phyloP scores from a whole-genome alignment of 208 protist species.

The Trypanosoma avium region DNA sequence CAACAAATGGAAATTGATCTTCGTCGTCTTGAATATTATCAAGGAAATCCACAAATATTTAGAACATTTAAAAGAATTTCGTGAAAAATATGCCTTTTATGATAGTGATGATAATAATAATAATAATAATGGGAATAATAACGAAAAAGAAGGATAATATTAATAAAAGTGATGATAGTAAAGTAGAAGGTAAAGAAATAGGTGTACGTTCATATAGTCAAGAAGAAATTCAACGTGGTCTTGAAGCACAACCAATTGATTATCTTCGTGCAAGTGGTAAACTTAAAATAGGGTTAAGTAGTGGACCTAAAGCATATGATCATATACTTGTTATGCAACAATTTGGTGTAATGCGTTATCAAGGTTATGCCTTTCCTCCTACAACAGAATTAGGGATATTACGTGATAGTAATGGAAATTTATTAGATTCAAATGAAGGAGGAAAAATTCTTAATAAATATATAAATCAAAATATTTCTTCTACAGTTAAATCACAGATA shows the following conservation, averaged over 20 bases:
- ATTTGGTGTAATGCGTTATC: constrained; percentile 73
- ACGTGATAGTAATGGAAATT: constrained; percentile 32
- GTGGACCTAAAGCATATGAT: constrained; percentile 73
- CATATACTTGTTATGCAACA: constrained; percentile 81
- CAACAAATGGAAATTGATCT: constrained; percentile 71
- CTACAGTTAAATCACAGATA: constrained; percentile 22
- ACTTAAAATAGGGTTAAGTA: constrained; percentile 58
- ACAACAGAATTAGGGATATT: constrained; percentile 75
- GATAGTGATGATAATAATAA: too few species aligned
- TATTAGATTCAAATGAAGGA: constrained; percentile 2
- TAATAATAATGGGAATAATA: neutral
- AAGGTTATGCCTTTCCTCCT: constrained; percentile 87
- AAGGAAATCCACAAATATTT: constrained; percentile 72
- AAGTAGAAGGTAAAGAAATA: neutral
- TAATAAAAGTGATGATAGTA: neutral
- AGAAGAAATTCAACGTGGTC: constrained; percentile 57
- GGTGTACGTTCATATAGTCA: constrained; percentile 39
- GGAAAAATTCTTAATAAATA: neutral
- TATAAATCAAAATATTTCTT: constrained; percentile 3
- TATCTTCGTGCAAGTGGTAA: constrained; percentile 61
- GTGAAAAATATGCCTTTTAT: constrained; percentile 61
- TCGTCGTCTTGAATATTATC: constrained; percentile 84
- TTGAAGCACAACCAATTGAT: constrained; percentile 77
- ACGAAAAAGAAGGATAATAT: neutral
- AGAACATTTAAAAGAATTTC: constrained; percentile 62